Conservation (phyloP, 371 early-diverging fungal species). For the Lichtheimia hyalospora region DNA sequence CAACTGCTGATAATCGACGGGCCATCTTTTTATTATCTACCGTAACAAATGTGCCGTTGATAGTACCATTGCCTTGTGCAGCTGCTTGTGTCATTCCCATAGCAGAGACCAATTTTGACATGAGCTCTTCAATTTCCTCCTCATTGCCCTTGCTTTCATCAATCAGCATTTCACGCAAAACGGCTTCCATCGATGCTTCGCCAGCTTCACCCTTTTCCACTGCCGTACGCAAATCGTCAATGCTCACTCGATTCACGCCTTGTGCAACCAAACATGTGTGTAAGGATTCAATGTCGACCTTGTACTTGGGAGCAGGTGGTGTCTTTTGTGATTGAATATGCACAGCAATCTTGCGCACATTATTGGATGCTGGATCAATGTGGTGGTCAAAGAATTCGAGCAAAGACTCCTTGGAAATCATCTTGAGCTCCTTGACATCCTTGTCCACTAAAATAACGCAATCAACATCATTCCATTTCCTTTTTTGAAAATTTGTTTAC, state of each 20-base stretch:
- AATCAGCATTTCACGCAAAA: constrained; percentile 37
- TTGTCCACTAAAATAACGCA: constrained; percentile 30
- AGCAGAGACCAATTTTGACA: constrained; percentile 41
- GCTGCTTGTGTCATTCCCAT: constrained; percentile 35
- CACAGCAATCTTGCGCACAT: constrained; percentile 64
- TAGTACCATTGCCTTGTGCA: constrained; percentile 1
- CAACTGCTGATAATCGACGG: constrained; percentile 35
- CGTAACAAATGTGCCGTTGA: constrained; percentile 41
- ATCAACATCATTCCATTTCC: neutral
- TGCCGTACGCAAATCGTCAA: constrained; percentile 46
- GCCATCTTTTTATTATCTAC: constrained; percentile 47
- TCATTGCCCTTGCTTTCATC: constrained; percentile 52
- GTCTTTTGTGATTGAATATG: constrained; percentile 68
- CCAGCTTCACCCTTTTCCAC: constrained; percentile 47
- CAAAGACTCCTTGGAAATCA: constrained; percentile 45
- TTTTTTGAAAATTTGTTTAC: constrained; percentile 9
- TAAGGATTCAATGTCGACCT: constrained; percentile 50
- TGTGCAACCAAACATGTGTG: constrained; percentile 30
- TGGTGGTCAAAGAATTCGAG: constrained; percentile 60
- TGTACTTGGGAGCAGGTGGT: constrained; percentile 28
- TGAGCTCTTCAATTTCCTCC: constrained; percentile 33
- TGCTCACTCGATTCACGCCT: constrained; percentile 26
- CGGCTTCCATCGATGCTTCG: constrained; percentile 37
- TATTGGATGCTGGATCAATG: constrained; percentile 57
- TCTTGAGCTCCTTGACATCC: constrained; percentile 60